These are phyloP conservation scores for Closterium sp. DNA, from an alignment of 139 green algal species.

Conservation along the genomic window DNA sequence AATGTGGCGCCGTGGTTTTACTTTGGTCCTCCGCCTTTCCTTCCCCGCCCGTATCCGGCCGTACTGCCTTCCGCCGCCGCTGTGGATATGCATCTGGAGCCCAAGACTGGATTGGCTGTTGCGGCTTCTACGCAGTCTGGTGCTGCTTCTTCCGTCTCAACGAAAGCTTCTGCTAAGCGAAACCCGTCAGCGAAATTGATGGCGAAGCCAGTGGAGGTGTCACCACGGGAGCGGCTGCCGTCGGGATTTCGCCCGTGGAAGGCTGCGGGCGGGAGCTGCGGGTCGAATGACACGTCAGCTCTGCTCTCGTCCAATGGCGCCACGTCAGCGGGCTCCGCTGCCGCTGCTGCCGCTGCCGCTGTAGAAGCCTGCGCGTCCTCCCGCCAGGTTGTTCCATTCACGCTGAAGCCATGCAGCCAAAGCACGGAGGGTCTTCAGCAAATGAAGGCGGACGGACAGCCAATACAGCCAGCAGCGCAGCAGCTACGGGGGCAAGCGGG, in stretches of 20 bases:
- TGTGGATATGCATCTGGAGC: not conserved
- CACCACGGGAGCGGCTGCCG: not conserved
- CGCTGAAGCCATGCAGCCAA: not conserved
- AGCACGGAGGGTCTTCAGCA: not conserved
- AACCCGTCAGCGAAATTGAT: not conserved
- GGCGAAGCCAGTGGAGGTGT: not conserved
- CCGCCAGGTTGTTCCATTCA: not conserved
- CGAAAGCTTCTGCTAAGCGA: not conserved
- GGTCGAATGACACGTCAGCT: not conserved
- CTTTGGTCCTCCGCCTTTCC: not conserved
- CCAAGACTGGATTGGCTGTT: no score
- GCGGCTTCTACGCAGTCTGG: no score
- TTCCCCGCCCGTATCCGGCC: not conserved
- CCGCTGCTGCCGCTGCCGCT: no score
- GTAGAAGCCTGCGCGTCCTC: not conserved
- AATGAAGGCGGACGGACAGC: not conserved
- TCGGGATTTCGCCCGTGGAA: not conserved
- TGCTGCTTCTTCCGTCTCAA: not conserved
- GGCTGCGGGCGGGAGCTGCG: not conserved
- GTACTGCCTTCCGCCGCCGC: not conserved
- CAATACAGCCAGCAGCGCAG: not conserved
- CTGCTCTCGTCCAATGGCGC: not conserved
- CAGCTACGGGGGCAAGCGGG: not conserved
- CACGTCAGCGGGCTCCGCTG: not conserved
- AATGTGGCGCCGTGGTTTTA: not conserved